Conservation (phyloP, 495 filamentous ascomycete genomes). For the Elaphomyces granulatus region DNA sequence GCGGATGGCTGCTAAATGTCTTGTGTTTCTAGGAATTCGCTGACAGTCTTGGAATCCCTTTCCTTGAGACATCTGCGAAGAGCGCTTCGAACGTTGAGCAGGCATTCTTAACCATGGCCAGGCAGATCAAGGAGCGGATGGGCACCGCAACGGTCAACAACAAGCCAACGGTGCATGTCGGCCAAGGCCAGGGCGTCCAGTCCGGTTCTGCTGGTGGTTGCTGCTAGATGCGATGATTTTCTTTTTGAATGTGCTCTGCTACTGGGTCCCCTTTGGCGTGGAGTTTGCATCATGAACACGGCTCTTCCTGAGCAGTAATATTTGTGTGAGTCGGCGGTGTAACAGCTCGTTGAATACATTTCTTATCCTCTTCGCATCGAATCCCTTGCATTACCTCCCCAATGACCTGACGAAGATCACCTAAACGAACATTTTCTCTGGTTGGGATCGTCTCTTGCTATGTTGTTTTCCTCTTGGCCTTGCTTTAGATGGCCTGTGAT, state of each 20-base stretch:
- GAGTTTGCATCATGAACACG: slow-evolving; percentile 11
- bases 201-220: slow-evolving; percentile 81
- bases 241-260: slow-evolving; percentile 13
- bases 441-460: slow-evolving; percentile 9
- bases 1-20: slow-evolving; percentile 9
- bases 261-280: slow-evolving; percentile 13
- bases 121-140: slow-evolving; percentile 99
- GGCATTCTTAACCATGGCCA: slow-evolving; percentile 98
- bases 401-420: neutral
- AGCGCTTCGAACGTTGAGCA: slow-evolving; percentile 99
- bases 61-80: slow-evolving; percentile 99
- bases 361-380: neutral
- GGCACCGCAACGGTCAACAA: slow-evolving; percentile 94
- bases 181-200: slow-evolving; percentile 85
- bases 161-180: slow-evolving; percentile 94
- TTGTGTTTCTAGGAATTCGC: slow-evolving; percentile 70
- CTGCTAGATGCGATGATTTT: slow-evolving; percentile 51
- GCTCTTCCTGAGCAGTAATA: neutral
- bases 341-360: neutral
- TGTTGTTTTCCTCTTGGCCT: slow-evolving; percentile 9
- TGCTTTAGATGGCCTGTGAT: slow-evolving; percentile 30
- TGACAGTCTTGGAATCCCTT: slow-evolving; percentile 96
- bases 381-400: neutral
- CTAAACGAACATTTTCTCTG: slow-evolving; percentile 5
- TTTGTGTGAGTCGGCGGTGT: neutral